phyloP scores from a whole-genome alignment of 2,329 filamentous ascomycete genomes.

The Paracoccidioides brasiliensis region DNA sequence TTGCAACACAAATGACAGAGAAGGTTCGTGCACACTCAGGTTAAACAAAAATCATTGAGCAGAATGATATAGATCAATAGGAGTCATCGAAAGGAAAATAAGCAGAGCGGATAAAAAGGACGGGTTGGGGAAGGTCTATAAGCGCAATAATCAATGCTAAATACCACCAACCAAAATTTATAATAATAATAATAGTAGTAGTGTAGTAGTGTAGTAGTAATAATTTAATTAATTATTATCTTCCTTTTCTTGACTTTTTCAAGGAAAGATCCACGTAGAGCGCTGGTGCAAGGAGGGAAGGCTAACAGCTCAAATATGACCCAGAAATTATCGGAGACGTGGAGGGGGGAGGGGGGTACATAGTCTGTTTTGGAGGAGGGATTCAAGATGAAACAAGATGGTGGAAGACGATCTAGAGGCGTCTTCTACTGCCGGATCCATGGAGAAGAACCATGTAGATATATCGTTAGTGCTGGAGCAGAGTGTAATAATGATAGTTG shows the following conservation, averaged over 20 bases:
- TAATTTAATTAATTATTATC: background rate
- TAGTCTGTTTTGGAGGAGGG: background rate
- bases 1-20: background rate
- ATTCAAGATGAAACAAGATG: conserved; percentile 1
- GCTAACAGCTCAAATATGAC: conserved; percentile 1
- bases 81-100: background rate
- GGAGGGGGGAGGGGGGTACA: background rate
- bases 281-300: background rate
- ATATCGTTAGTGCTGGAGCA: background rate
- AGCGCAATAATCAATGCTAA: background rate
- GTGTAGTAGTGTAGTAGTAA: background rate
- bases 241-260: background rate
- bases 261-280: background rate
- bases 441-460: background rate
- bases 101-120: background rate
- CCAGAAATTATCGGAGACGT: conserved; percentile 1
- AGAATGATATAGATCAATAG: background rate
- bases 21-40: background rate
- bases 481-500: background rate
- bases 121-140: background rate
- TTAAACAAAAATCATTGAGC: background rate
- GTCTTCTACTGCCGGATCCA: background rate
- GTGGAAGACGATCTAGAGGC: background rate
- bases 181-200: background rate
- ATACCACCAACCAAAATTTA: background rate